Evolutionary conservation across 306 rosid genomes (phyloP), one percentile per base, ranked within the genome.

Genomic region (Sphenostylis stenocarpa): DNA sequence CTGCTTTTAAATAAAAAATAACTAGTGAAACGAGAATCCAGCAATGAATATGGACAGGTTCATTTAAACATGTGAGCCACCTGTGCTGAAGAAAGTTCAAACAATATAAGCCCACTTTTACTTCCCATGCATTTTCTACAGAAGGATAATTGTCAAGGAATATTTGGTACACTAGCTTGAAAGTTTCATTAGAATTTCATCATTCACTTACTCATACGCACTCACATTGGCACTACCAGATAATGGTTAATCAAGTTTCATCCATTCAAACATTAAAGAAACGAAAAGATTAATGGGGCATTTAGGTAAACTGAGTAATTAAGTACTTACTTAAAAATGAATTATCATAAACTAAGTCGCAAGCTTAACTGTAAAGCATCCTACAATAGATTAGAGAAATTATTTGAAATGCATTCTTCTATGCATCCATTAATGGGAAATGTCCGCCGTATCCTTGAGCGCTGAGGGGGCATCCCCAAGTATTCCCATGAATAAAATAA

Each of bases 261-360:
- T 34, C 69, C 33, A 49, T 75, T 44, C 77, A 55, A 44, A 65
- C 8, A 24, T 24, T 15, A 8, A 75, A 75, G 17, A 75, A 73
- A 68, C 48, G n/a, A n/a, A 10, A 52, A 78, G 58, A 68, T 29
- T 78, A 43, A 51, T 4, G 19, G n/a, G 5, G 7, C 21, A 14
- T 58, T 58, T 45, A 45, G 52, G 52, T 45, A 45, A 49, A 17
- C 23, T 2, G 12, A 1, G n/a, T 49, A 19, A 17, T 49, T 49
- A 49, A 57, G 24, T 33, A 61, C 67, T 60, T n/a, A n/a, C 33
- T 33, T 2, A 33, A n/a, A 28, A 61, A 31, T n/a, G n/a, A n/a
- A n/a, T 33, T 9, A 61, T 31, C 41, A 29, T 3, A 7, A 61
- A n/a, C 26, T 24, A 56, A 15, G 16, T 29, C 39, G 16, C 29